Percentiles rank a stretch among this genome's conserved stretches.
Evolutionary conservation across 2,329 filamentous ascomycete genomes (phyloP).

Genomic region (Ophiostoma sp.): DNA sequence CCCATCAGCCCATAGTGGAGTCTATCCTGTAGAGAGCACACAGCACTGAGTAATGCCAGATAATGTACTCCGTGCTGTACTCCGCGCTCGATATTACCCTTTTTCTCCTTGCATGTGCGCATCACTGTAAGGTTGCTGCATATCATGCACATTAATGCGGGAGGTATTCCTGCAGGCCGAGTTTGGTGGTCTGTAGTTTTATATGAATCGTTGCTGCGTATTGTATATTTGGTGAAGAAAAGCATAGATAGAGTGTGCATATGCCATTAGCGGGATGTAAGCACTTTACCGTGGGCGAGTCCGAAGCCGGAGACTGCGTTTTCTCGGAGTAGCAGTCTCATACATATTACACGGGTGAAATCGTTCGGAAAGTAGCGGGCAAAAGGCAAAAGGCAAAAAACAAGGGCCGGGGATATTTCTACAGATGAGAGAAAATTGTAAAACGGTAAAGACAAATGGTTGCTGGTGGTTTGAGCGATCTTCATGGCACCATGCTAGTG

Average conservation of each 20-base stretch:
- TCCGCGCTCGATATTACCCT: slow-evolving; percentile 5
- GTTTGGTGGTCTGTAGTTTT: not conserved
- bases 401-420: not conserved
- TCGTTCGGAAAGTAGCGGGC: not conserved
- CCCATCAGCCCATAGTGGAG: not conserved
- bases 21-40: not conserved
- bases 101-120: not conserved
- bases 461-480: not conserved
- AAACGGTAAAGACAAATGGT: not conserved
- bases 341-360: not conserved
- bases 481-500: slow-evolving; percentile 1
- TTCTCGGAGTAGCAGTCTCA: not conserved
- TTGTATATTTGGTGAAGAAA: not conserved
- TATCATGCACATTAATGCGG: not conserved
- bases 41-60: not conserved
- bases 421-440: too few relatives aligned
- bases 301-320: not conserved
- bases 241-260: not conserved
- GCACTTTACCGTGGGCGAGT: not conserved
- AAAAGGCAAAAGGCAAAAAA: not conserved
- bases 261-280: too few relatives aligned
- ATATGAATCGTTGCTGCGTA: not conserved
- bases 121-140: not conserved
- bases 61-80: not conserved
- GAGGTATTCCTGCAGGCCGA: not conserved